Evolutionary conservation across 495 filamentous ascomycete genomes (phyloP), one percentile per base, ranked within the genome.

Genomic region (Hyaloscypha finlandica): DNA sequence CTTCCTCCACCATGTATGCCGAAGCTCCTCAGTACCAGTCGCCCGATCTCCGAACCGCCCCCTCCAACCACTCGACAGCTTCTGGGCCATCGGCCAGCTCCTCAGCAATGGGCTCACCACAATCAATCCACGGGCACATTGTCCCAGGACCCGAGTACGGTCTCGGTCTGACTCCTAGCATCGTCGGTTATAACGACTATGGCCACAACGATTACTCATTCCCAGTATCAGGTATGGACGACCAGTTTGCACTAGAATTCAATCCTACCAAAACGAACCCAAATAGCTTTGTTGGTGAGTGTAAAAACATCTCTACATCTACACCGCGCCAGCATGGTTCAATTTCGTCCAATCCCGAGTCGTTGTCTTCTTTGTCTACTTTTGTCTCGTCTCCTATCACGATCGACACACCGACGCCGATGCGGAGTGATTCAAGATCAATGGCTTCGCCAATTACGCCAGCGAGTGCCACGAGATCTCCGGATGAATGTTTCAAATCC

Each of bases 101-200:
- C 2, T 96, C 93, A 5, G 84, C 88, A 37, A 89, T 92, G 71
- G 91, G 89, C 37, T 97, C 93, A 9, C 93, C 93, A 22, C 90
- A 89, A 66, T 89, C 89, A 0, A 85, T 84, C 61, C 83, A 84
- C 65, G 81, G 83, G 59, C 78, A 85, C 48, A 78, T 81, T 74
- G 79, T 87, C 72, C 75, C 84, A 77, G 71, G 79, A 83, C 48
- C 80, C 87, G 68, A 92, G 89, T 85, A 81, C 54, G 88, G 86
- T 37, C 78, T 93, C 39, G 88, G 86, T 11, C 81, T 92, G 58
- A 81, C 80, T 55, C 89, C 89, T n/a, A 81, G 81, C 60, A 90
- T 92, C 58, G 86, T 92, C 63, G 85, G 86, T 73, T 79, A 82
- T 64, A 84, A 84, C 61, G 88, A 87, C 72, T 19, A 25, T n/a